A percentile compares a stretch with the other conserved stretches of the same genome.
Conservation (phyloP, 805 yeast genomes). For the Wickerhamomyces bovis region DNA sequence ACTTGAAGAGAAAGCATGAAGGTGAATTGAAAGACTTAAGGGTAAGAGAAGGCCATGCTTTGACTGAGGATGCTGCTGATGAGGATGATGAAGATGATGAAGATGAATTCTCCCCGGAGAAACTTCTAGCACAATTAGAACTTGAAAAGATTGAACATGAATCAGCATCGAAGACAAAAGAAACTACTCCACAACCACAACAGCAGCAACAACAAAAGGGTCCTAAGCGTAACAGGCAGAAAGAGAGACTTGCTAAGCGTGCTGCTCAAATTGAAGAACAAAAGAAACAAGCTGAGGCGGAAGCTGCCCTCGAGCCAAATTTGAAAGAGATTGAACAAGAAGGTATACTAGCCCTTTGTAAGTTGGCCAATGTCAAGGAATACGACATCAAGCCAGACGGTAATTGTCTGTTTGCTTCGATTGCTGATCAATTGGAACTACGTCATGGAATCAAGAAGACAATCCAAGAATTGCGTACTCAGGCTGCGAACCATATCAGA, state of each 20-base stretch:
- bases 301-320: conserved; percentile 64
- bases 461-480: conserved; percentile 51
- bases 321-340: conserved; percentile 66
- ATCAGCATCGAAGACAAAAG: background rate
- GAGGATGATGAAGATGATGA: conserved; percentile 38
- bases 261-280: conserved; percentile 61
- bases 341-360: conserved; percentile 50
- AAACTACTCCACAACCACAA: conserved; percentile 7
- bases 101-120: conserved; percentile 60
- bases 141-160: conserved; percentile 29
- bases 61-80: conserved; percentile 9
- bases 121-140: conserved; percentile 54
- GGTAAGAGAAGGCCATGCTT: background rate
- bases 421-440: conserved; percentile 63
- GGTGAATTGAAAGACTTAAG: conserved; percentile 35
- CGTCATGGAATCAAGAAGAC: conserved; percentile 39
- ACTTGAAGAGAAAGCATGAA: conserved; percentile 47
- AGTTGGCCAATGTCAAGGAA: conserved; percentile 41
- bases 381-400: conserved; percentile 86
- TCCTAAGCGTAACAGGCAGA: conserved; percentile 69
- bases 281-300: conserved; percentile 61
- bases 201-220: conserved; percentile 28
- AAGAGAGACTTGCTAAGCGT: conserved; percentile 73
- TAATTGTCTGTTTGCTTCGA: conserved; percentile 84
- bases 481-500: conserved; percentile 63